Conservation (phyloP, 768 basidiomycete genomes). For the Candolleomyces aberdarensis region DNA sequence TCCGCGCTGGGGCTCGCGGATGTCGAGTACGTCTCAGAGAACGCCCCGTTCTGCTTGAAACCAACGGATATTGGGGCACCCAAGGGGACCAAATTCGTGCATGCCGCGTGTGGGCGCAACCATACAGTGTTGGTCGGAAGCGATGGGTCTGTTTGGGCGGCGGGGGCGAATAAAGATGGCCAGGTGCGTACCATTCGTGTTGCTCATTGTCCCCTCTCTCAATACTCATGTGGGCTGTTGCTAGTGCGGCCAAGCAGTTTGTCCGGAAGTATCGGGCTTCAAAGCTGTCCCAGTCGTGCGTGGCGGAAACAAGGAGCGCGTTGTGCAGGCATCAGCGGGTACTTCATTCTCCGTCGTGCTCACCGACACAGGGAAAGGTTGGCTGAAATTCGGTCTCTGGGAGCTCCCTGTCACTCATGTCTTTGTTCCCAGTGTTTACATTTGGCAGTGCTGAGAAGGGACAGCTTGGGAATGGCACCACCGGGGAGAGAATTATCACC, state of each 20-base stretch:
- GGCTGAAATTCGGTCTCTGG: slow-evolving; percentile 12
- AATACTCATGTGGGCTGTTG: not conserved
- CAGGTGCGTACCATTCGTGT: slow-evolving; percentile 52
- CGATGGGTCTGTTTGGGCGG: slow-evolving; percentile 80
- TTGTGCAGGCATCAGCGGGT: slow-evolving; percentile 76
- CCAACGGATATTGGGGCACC: slow-evolving; percentile 61
- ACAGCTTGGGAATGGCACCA: slow-evolving; percentile 89
- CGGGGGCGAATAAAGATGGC: slow-evolving; percentile 77
- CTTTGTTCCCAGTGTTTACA: slow-evolving; percentile 61
- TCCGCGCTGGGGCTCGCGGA: slow-evolving; percentile 60
- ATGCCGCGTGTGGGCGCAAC: slow-evolving; percentile 79
- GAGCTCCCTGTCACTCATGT: slow-evolving; percentile 1
- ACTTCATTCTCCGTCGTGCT: slow-evolving; percentile 82
- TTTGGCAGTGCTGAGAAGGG: slow-evolving; percentile 93
- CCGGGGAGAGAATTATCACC: slow-evolving; percentile 86
- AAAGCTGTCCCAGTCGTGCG: slow-evolving; percentile 55
- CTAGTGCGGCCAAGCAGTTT: slow-evolving; percentile 70
- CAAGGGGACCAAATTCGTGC: slow-evolving; percentile 60
- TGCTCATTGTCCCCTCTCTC: not conserved
- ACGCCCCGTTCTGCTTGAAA: slow-evolving; percentile 60
- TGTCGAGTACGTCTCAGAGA: slow-evolving; percentile 67
- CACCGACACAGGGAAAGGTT: slow-evolving; percentile 79
- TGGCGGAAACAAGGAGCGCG: slow-evolving; percentile 59
- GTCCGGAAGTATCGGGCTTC: slow-evolving; percentile 66
- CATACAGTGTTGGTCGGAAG: slow-evolving; percentile 84